Base-by-base conservation (phyloP, 306 rosid genomes). In the Vicia sativa region DNA sequence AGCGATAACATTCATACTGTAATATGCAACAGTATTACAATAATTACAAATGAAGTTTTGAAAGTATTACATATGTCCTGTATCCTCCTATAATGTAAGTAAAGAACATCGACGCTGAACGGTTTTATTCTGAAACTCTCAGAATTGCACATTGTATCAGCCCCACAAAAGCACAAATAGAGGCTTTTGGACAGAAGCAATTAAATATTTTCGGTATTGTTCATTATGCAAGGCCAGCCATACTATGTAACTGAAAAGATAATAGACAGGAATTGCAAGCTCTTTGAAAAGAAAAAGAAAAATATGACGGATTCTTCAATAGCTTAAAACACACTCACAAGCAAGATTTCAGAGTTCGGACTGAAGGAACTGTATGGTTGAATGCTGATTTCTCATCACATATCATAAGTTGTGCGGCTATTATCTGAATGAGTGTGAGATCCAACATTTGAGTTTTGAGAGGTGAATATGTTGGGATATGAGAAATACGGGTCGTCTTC, bases 401-500 rank as follows among this genome's bases (percentile, higher is more conserved):
- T 72, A 44, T 82, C 89, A 26, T 67, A 81, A 4, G 83, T 38
- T 19, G 83, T 69, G 37, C 71, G 75, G 54, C 82, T 74, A 46
- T 77, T 65, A 68, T 81, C 95, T 18, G 86, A 75, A 71, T 78
- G 88, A 71, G 80, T 25, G 35, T 61, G 77, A 14, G 87, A 85
- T 76, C 83, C 86, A 10, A 48, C 76, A 72, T 65, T 79, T 54
- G 88, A 72, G 59, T 72, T 87, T 57, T 87, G 88, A 11, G 87
- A 72, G 61, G 85, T 75, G 64, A 88, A 93, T 73, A 93, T 76
- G 84, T 88, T 90, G 25, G 96, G 96, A 76, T 90, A 93, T 0
- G 96, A 87, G 39, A 82, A 86, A 78, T 85, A 93, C 0, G 90
- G 34, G 65, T 86, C 97, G 6, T 93, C 91, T 0, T 88, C 98